Base-by-base conservation (phyloP, 192 early-diverging fungal genomes). In the Gamsiella multidivaricata region DNA sequence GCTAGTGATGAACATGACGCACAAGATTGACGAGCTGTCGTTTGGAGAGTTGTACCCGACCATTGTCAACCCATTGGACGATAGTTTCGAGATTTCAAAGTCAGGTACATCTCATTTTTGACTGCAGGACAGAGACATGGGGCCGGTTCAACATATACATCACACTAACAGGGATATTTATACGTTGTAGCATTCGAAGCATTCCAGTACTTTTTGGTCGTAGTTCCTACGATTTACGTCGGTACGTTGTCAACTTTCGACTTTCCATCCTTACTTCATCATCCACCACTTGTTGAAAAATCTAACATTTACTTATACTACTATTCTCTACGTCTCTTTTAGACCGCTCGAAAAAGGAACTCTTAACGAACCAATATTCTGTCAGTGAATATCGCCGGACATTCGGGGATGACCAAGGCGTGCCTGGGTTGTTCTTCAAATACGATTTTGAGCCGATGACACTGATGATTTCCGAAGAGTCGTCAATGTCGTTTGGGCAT, bases 281-380 rank as follows among this genome's bases (percentile, higher is more conserved):
- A 3, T 3, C 41, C 11, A 42, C n/a, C n/a, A n/a, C n/a, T n/a
- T n/a, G n/a, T 42, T 1, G 3, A 0, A 18, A 42, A 11, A 42
- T 1, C 41, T 18, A 42, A 41, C 11, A 3, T 18, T 42, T 15
- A 11, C 12, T 11, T n/a, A n/a, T n/a, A n/a, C n/a, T 32, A 12
- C 31, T 31, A 10, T 32, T 3, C 31, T 33, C 11, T 20, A 14
- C 31, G 10, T 28, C 10, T 32, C 23, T 2, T 22, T 58, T 93
- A 23, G 93, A 92, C 81, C 80, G 85, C 5, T 57, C 59, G 7
- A 61, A 71, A 39, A 83, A 74, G 34, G 60, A 82, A 3, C 62
- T 98, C 31, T 42, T 89, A n/a, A 96, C 97, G 25, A 96, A 94
- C 80, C 97, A 98, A 79, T 98, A 97, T 79, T 93, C 95, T 12